Percentiles rank a stretch among this genome's conserved stretches.
Conservation (phyloP, 108 stramenopile genomes). For the Conticribra weissflogii region DNA sequence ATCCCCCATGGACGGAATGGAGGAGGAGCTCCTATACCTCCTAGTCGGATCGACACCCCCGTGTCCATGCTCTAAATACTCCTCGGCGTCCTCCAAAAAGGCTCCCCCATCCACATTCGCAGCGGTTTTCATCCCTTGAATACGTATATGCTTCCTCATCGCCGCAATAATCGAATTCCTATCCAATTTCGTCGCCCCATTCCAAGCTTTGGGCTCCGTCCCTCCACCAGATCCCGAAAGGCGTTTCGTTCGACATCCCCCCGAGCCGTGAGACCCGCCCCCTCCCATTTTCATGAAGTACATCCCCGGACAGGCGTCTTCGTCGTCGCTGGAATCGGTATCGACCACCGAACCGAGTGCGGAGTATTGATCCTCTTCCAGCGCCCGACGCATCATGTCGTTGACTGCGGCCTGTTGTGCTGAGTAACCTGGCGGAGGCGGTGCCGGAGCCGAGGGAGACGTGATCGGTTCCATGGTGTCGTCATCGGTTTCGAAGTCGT, state of each 20-base stretch:
- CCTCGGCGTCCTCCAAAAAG: constrained; percentile 50
- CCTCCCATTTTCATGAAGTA: not conserved
- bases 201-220: no score
- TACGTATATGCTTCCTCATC: constrained; percentile 34
- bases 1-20: constrained; percentile 1
- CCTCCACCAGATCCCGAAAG: not conserved
- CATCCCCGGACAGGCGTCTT: constrained; percentile 11
- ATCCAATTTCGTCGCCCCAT: constrained; percentile 25
- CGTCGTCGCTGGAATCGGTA: constrained; percentile 63
- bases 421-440: constrained; percentile 34
- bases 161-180: constrained; percentile 30
- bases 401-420: constrained; percentile 78
- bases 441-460: not conserved
- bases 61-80: constrained; percentile 26
- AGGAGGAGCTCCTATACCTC: constrained; percentile 1
- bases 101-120: constrained; percentile 30
- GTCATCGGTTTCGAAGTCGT: constrained; percentile 2
- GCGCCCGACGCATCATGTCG: constrained; percentile 83
- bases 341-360: constrained; percentile 65
- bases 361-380: constrained; percentile 88
- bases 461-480: constrained; percentile 4
- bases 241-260: not conserved
- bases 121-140: constrained; percentile 41
- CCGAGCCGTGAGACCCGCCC: not conserved
- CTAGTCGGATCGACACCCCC: constrained; percentile 1